These are phyloP conservation scores for Nothophaeocryptopus gaeumannii DNA, from an alignment of 2,329 filamentous ascomycete genomes.

Conservation along the genomic window DNA sequence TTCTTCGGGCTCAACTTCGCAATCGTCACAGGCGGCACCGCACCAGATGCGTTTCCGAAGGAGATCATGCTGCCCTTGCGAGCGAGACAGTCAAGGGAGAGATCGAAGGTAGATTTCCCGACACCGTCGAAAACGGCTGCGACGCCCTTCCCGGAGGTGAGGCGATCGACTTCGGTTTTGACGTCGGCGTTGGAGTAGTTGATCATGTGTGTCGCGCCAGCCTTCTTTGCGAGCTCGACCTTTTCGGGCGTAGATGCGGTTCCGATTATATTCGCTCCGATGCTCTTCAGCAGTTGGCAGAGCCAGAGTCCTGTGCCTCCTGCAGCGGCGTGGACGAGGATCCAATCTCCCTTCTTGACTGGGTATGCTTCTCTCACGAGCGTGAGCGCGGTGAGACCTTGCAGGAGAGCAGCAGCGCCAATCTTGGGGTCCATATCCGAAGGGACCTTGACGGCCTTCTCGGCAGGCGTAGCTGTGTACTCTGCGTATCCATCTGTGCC, in stretches of 20 bases:
- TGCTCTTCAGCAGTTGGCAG: constrained; percentile 67
- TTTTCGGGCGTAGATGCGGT: constrained; percentile 75
- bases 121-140: constrained; percentile 82
- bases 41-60: constrained; percentile 79
- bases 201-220: constrained; percentile 70
- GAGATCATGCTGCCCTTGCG: constrained; percentile 73
- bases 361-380: constrained; percentile 70
- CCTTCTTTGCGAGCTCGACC: constrained; percentile 63
- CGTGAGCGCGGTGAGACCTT: constrained; percentile 79
- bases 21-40: constrained; percentile 67
- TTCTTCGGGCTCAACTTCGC: constrained; percentile 69
- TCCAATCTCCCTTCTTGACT: constrained; percentile 74
- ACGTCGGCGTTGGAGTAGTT: constrained; percentile 64
- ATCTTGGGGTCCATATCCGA: constrained; percentile 57
- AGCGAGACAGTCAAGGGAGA: constrained; percentile 69
- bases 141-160: constrained; percentile 70
- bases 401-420: constrained; percentile 69
- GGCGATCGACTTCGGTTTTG: constrained; percentile 59
- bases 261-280: constrained; percentile 76
- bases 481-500: constrained; percentile 56
- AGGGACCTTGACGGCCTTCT: constrained; percentile 62
- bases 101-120: constrained; percentile 80
- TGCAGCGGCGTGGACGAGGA: constrained; percentile 80
- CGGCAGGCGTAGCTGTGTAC: constrained; percentile 55
- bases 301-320: constrained; percentile 77